Evolutionary conservation across 78 protist genomes (phyloP).

Genomic region (Dictyostelium capitatum): DNA sequence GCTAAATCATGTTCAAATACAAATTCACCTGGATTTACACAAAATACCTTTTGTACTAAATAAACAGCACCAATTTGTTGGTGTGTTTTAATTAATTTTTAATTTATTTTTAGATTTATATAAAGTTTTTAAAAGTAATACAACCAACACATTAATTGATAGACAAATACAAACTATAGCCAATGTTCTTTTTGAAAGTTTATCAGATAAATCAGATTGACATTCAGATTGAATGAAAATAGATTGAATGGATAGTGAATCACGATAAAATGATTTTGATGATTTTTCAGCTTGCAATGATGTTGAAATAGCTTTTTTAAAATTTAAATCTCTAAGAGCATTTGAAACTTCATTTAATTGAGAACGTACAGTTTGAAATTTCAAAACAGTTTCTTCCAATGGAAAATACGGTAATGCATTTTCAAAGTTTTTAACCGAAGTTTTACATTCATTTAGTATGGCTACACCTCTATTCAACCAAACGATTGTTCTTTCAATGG

Average conservation of each 20-base stretch:
- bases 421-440: not conserved
- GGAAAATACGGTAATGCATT: not conserved
- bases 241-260: not conserved
- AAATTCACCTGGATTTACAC: not conserved
- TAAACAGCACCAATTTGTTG: not conserved
- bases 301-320: not conserved
- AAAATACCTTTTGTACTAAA: not conserved
- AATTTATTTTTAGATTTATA: slow-evolving; percentile 52
- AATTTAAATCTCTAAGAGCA: slow-evolving; percentile 8
- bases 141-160: not conserved
- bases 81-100: slow-evolving; percentile 50
- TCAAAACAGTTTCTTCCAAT: not conserved
- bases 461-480: slow-evolving; percentile 6
- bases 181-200: slow-evolving; percentile 25
- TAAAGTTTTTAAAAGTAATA: not conserved
- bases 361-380: not conserved
- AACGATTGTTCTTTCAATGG: slow-evolving; percentile 43
- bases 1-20: not conserved
- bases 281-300: slow-evolving; percentile 38
- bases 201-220: not conserved
- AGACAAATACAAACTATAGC: not conserved
- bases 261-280: slow-evolving; percentile 1
- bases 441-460: slow-evolving; percentile 20
- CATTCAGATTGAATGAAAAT: slow-evolving; percentile 3
- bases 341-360: slow-evolving; percentile 14